A percentile compares a stretch with the other conserved stretches of the same genome.
These are phyloP conservation scores for Cyclotella cryptica DNA, from an alignment of 108 stramenopile species.

Conservation along the genomic window DNA sequence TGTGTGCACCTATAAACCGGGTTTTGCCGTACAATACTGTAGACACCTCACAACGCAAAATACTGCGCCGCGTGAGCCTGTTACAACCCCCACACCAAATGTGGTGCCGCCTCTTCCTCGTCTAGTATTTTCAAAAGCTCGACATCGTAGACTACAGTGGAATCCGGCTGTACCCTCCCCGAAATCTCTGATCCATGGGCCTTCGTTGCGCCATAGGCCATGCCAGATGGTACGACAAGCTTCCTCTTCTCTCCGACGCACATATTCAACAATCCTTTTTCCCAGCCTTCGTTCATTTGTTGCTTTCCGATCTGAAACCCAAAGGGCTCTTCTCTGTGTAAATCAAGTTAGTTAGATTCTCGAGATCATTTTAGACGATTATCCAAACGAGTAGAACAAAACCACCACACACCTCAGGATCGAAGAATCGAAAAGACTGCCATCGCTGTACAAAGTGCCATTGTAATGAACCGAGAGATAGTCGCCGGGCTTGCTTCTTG, in stretches of 20 bases:
- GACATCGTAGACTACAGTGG: slow-evolving; percentile 45
- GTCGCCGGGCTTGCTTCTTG: slow-evolving; percentile 44
- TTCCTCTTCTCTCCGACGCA: slow-evolving; percentile 85
- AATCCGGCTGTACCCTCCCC: slow-evolving; percentile 31
- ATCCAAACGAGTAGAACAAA: neutral
- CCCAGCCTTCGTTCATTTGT: slow-evolving; percentile 68
- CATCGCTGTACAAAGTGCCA: slow-evolving; percentile 51
- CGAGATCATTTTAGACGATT: neutral
- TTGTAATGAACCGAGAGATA: slow-evolving; percentile 52
- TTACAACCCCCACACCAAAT: slow-evolving; percentile 44
- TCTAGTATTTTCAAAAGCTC: slow-evolving; percentile 42
- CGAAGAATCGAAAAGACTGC: slow-evolving; percentile 50
- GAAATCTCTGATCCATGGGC: slow-evolving; percentile 31
- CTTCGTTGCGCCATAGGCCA: slow-evolving; percentile 85
- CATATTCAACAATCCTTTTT: slow-evolving; percentile 86
- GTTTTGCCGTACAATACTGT: too few species aligned
- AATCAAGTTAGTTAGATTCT: neutral
- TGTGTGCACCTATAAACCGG: too few species aligned
- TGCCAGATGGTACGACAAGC: slow-evolving; percentile 82
- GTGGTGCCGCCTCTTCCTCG: slow-evolving; percentile 27
- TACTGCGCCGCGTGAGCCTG: neutral
- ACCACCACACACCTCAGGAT: slow-evolving; percentile 24
- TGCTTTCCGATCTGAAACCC: slow-evolving; percentile 45
- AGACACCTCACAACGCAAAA: too few species aligned
- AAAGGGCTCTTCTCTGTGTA: slow-evolving; percentile 41